These are phyloP conservation scores for Sarocladiaceae sp. DNA, from an alignment of 2,329 filamentous ascomycete genomes.

Conservation along the genomic window DNA sequence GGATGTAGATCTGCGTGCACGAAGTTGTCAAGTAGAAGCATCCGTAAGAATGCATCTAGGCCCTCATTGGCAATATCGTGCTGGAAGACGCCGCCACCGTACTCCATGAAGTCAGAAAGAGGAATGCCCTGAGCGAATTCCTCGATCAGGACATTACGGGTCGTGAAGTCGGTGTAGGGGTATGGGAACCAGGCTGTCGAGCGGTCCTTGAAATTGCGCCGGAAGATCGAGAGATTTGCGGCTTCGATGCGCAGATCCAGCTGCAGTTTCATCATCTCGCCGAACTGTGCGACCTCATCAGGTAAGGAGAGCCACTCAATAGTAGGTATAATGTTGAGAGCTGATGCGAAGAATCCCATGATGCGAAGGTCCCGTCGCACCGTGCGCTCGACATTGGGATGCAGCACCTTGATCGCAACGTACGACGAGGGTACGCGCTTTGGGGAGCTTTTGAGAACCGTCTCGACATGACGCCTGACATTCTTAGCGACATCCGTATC, in stretches of 20 bases:
- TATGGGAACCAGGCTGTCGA: conserved; percentile 96
- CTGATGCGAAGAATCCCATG: conserved; percentile 82
- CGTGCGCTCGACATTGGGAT: conserved; percentile 82
- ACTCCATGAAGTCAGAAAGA: conserved; percentile 80
- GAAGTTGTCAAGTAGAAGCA: conserved; percentile 97
- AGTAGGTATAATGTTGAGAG: conserved; percentile 82
- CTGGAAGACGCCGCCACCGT: conserved; percentile 87
- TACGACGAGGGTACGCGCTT: conserved; percentile 82
- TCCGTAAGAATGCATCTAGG: conserved; percentile 89
- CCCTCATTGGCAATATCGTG: conserved; percentile 93
- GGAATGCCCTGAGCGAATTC: conserved; percentile 96
- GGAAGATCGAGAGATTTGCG: conserved; percentile 81
- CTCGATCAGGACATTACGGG: conserved; percentile 85
- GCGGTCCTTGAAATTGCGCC: conserved; percentile 81
- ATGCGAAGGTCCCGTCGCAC: conserved; percentile 89
- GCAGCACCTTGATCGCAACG: conserved; percentile 92
- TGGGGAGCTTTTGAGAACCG: conserved; percentile 78
- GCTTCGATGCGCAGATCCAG: conserved; percentile 92
- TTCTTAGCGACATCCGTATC: conserved; percentile 28
- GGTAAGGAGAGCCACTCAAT: conserved; percentile 97
- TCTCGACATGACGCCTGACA: conserved; percentile 76
- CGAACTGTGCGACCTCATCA: conserved; percentile 89
- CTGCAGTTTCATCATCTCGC: conserved; percentile 98
- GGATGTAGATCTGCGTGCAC: conserved; percentile 94
- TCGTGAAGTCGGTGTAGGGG: conserved; percentile 87